phyloP scores from a whole-genome alignment of 768 basidiomycete species.

The Daedalea quercina region DNA sequence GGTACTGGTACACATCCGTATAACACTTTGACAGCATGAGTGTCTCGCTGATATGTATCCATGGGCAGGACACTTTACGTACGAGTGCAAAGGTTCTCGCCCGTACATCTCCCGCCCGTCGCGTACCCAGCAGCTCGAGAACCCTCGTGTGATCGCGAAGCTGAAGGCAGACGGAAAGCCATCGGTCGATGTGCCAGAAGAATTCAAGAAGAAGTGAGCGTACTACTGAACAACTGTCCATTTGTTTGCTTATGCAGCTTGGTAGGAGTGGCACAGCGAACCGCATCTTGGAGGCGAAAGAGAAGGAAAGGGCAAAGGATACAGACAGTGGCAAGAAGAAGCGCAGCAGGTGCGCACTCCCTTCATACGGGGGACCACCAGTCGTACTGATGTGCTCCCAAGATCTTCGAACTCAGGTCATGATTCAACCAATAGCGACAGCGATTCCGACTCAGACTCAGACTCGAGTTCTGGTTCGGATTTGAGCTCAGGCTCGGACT shows the following conservation, averaged over 20 bases:
- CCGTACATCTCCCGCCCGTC: slow-evolving; percentile 90
- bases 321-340: slow-evolving; percentile 21
- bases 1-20: slow-evolving; percentile 41
- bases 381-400: too few species aligned
- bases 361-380: too few species aligned
- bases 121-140: slow-evolving; percentile 79
- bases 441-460: too few species aligned
- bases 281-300: slow-evolving; percentile 75
- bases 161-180: slow-evolving; percentile 67
- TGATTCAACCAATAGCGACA: too few species aligned
- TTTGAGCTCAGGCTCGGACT: slow-evolving; percentile 22
- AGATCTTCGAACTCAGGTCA: too few species aligned
- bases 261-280: slow-evolving; percentile 74
- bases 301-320: slow-evolving; percentile 57
- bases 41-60: not conserved
- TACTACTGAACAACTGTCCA: not conserved
- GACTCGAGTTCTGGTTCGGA: slow-evolving; percentile 15
- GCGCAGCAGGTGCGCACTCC: slow-evolving; percentile 24
- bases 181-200: slow-evolving; percentile 81
- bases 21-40: not conserved
- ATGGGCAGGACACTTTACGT: slow-evolving; percentile 79
- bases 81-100: slow-evolving; percentile 75
- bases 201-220: slow-evolving; percentile 77
- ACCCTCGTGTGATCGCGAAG: slow-evolving; percentile 62
- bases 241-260: not conserved